Evolutionary conservation across 2,329 filamentous ascomycete species (phyloP).

Genomic region (Pseudogymnoascus sp.): DNA sequence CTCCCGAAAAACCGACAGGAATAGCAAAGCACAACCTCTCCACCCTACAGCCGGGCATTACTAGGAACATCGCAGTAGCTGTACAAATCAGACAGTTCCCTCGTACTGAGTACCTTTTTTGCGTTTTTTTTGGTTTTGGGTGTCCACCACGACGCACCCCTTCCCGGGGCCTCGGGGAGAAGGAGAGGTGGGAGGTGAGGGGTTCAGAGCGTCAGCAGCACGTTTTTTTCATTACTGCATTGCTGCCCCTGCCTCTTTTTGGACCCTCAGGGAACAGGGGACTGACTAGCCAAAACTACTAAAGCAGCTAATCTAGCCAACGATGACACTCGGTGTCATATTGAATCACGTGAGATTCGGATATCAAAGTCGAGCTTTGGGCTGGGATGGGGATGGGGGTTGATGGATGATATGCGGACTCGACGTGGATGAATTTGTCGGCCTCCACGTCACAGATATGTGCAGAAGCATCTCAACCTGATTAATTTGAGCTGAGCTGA

Average conservation of each 20-base stretch:
- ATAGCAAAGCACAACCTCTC: not conserved
- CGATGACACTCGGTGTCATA: not conserved
- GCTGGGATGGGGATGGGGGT: not conserved
- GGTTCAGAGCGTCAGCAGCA: not conserved
- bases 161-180: not conserved
- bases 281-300: not conserved
- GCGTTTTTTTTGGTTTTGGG: no score
- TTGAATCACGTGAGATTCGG: not conserved
- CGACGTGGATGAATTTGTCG: constrained; percentile 1
- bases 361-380: not conserved
- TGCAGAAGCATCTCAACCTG: not conserved
- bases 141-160: not conserved
- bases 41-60: not conserved
- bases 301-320: no score
- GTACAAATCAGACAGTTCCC: not conserved
- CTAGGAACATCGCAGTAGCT: not conserved
- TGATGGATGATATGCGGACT: not conserved
- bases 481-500: not conserved
- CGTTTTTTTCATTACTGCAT: not conserved
- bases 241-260: no score
- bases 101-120: constrained; percentile 2
- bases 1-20: not conserved
- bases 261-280: not conserved
- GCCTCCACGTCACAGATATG: not conserved
- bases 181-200: no score